Evolutionary conservation across 2,329 filamentous ascomycete genomes (phyloP).

Genomic region (Ophiobolus disseminans): DNA sequence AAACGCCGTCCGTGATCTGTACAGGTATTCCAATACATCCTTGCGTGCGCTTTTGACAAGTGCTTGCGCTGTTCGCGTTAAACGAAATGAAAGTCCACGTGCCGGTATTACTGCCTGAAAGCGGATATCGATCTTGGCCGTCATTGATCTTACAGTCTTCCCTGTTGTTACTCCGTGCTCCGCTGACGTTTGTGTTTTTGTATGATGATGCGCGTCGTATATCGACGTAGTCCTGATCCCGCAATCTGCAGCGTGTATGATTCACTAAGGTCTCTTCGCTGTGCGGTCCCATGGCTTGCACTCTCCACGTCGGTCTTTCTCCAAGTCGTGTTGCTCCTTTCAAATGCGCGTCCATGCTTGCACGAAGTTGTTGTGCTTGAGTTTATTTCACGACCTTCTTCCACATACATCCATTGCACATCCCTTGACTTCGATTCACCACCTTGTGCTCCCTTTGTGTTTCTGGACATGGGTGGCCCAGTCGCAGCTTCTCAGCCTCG

Average conservation of each 20-base stretch:
- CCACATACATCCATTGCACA: constrained; percentile 42
- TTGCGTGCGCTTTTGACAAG: background rate
- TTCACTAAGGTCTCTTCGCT: no score
- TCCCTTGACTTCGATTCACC: constrained; percentile 39
- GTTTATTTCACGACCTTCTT: constrained; percentile 26
- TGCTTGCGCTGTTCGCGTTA: background rate
- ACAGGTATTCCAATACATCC: background rate
- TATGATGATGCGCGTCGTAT: no score
- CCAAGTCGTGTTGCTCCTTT: background rate
- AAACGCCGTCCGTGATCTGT: background rate
- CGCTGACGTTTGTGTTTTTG: no score
- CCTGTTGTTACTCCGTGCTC: no score
- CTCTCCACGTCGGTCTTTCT: background rate
- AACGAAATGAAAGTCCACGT: no score
- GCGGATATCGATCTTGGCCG: no score
- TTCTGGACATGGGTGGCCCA: constrained; percentile 36
- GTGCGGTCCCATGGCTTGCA: no score
- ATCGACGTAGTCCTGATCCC: no score
- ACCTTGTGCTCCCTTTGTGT: constrained; percentile 39
- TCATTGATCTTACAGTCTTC: no score
- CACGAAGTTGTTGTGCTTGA: background rate
- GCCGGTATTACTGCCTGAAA: no score
- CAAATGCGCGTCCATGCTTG: no score
- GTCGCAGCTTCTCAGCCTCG: constrained; percentile 33
- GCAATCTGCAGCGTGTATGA: no score